These are phyloP conservation scores for Mrakia gelida DNA, from an alignment of 768 basidiomycete species.

Conservation along the genomic window DNA sequence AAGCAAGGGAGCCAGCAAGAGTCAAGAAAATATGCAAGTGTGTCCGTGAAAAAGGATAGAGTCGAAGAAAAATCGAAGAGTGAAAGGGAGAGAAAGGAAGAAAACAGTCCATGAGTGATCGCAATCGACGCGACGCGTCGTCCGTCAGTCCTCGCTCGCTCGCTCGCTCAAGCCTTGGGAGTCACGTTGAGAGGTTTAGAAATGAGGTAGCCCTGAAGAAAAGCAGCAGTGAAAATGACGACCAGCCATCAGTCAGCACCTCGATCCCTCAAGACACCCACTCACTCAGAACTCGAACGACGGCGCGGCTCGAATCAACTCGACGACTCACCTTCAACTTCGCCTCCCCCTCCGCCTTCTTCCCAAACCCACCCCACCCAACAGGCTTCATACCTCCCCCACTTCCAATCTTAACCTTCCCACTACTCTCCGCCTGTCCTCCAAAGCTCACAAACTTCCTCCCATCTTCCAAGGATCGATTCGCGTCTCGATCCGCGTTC, in stretches of 20 bases:
- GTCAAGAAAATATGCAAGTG: neutral
- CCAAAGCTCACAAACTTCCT: slow-evolving; percentile 24
- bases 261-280: too few relatives aligned
- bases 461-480: neutral
- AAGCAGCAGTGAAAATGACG: too few relatives aligned
- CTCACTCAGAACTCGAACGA: too few relatives aligned
- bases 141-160: too few relatives aligned
- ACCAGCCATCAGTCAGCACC: too few relatives aligned
- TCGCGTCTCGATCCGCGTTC: neutral
- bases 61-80: neutral
- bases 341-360: slow-evolving; percentile 26
- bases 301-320: too few relatives aligned
- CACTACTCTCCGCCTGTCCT: neutral
- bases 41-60: too few relatives aligned
- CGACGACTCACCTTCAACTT: slow-evolving; percentile 27
- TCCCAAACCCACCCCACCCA: slow-evolving; percentile 23
- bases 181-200: slow-evolving; percentile 21
- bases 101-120: too few relatives aligned
- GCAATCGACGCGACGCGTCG: too few relatives aligned
- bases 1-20: neutral
- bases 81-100: neutral
- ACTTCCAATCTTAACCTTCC: too few relatives aligned
- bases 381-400: neutral
- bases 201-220: slow-evolving; percentile 24
- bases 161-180: slow-evolving; percentile 2